Base-by-base conservation (phyloP, 441 rosid species). In the Gossypium davidsonii region DNA sequence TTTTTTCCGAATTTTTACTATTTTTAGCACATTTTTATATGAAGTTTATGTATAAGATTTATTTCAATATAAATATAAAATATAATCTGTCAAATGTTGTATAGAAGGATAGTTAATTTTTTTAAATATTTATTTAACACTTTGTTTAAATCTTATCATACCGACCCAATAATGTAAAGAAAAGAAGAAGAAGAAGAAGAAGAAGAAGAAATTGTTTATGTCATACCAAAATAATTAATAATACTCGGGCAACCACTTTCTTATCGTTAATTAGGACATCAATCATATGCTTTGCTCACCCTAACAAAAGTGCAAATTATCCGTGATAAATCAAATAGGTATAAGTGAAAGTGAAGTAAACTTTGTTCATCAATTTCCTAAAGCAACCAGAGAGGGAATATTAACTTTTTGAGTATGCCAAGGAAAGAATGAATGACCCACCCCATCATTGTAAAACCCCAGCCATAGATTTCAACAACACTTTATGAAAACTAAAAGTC, bases 221-320 rank as follows among this genome's bases (percentile, higher is more conserved):
- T 1, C 39, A 34, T 34, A 34, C 39, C 39, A 34, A 34, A 34
- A 34, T 34, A 34, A 34, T 34, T 6, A 34, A 34, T 6, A 34
- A 6, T 34, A 34, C 39, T 34, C 39, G 42, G 18, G 18, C 61
- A 10, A 14, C 17, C 37, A 58, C 37, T 26, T 59, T 11, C 1
- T 57, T n/a, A 31, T 31, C 48, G 25, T 62, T 37, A 15, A 17
- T 18, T 9, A 8, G 52, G 52, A 34, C 11, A 14, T 48, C 11
- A 44, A 20, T 8, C 42, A 71, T 75, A 78, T 81, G 71, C 79
- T 81, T 78, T 79, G 71, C 79, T 81, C 76, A 37, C 73, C 71
- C 70, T 48, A 58, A 63, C 26, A 51, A 76, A 73, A 75, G 63
- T 72, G 69, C 59, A 39, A 12, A 60, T 71, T 34, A 63, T 20